Base-by-base conservation (phyloP, 129 eudicot genomes). In the Tagetes erecta region DNA sequence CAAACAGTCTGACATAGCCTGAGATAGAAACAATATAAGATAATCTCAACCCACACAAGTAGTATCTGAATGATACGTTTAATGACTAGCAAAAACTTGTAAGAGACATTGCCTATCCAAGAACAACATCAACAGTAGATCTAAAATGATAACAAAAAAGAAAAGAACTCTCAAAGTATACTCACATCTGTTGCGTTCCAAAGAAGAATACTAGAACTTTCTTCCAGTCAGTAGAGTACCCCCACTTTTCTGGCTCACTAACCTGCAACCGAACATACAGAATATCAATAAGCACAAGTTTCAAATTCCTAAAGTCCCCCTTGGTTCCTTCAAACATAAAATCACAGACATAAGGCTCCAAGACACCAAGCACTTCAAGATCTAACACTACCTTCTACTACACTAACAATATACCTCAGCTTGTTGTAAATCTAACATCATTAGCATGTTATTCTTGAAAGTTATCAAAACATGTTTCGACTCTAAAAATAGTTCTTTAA, bases 181-280 rank as follows among this genome's bases (percentile, higher is more conserved):
- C 99, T 94, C 83, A 94, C 99, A 94, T 91, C 82, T 94, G 99
- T 67, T 86, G 81, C 31, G 93, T 86, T 68, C 97, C 99, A 71
- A 94, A 94, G 65, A 94, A 94, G 68, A 78, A 77, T 12, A 94
- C 99, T 13, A 90, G 80, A 67, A 94, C 90, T 88, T 94, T 94
- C 88, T 88, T 94, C 87, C 80, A 76, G 74, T 88, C 96, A 46
- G 83, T 74, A 47, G 85, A 37, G 80, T 83, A 87, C 45, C 96
- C 97, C 96, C 96, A 94, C 80, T 90, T 85, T 66, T 86, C 91
- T 8, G 99, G 97, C 72, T 88, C 93, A 78, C 99, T 94, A 76
- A 94, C 96, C 99, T 94, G 86, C 80, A 74, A 86, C 67, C 64
- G 66, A 12, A 14, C 45, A 78, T 59, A 33, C 34, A 80, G 45